phyloP scores from a whole-genome alignment of 495 filamentous ascomycete species.

The Evernia prunastri region DNA sequence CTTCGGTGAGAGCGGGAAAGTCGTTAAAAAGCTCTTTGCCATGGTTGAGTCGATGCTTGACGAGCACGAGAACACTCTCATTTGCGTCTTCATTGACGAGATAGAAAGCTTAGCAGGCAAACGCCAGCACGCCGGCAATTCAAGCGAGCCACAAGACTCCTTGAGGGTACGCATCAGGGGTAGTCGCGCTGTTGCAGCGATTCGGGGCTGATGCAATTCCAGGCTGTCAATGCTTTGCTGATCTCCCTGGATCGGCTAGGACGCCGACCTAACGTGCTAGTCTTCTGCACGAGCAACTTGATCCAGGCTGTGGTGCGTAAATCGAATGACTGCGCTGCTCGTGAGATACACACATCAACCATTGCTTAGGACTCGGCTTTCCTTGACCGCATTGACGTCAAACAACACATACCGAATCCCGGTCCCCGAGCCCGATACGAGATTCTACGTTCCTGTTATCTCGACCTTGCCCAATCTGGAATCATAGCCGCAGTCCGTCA shows the following conservation, averaged over 20 bases:
- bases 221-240: constrained; percentile 33
- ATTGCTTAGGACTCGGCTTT: constrained; percentile 41
- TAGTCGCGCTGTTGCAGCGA: neutral
- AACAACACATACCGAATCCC: constrained; percentile 42
- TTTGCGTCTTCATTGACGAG: constrained; percentile 51
- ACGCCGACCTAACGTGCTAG: constrained; percentile 39
- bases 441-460: constrained; percentile 45
- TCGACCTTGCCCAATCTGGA: constrained; percentile 42
- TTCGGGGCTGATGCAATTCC: neutral
- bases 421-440: constrained; percentile 38
- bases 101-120: constrained; percentile 47
- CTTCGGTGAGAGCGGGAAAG: constrained; percentile 52
- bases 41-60: constrained; percentile 37
- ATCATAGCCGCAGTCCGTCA: constrained; percentile 27
- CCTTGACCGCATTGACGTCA: constrained; percentile 50
- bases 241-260: constrained; percentile 38
- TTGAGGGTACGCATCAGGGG: constrained; percentile 34
- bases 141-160: constrained; percentile 45
- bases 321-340: neutral
- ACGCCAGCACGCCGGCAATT: constrained; percentile 37
- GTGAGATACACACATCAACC: neutral
- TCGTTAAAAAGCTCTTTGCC: constrained; percentile 45
- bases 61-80: constrained; percentile 40
- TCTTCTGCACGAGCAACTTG: constrained; percentile 50
- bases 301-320: constrained; percentile 33